A percentile compares a stretch with the other conserved stretches of the same genome.
Conservation (phyloP, 2,329 filamentous ascomycete species). For the Colletotrichum australisinense region DNA sequence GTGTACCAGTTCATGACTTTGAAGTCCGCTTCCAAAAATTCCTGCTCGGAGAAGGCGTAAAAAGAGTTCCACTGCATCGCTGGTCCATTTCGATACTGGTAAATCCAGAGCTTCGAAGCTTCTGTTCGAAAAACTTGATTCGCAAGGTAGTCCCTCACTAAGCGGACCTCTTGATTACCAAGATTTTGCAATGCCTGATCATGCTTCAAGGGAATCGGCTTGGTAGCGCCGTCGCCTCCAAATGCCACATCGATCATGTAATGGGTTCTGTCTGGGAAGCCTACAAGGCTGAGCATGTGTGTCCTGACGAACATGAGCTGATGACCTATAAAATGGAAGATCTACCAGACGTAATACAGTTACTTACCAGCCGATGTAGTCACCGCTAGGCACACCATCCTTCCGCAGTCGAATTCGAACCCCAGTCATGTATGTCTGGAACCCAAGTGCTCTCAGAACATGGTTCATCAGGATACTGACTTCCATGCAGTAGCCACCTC, state of each 20-base stretch:
- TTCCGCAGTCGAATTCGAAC: too few relatives aligned
- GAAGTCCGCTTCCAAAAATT: constrained; percentile 72
- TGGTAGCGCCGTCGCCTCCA: constrained; percentile 70
- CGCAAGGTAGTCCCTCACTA: constrained; percentile 61
- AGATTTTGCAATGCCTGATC: constrained; percentile 58
- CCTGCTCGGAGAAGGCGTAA: constrained; percentile 75
- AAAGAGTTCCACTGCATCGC: constrained; percentile 65
- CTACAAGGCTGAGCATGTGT: constrained; percentile 73
- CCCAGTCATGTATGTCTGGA: too few relatives aligned
- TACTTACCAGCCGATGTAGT: constrained; percentile 19
- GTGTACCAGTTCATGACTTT: constrained; percentile 69
- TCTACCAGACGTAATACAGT: background rate
- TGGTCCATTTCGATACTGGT: constrained; percentile 64
- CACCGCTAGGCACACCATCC: too few relatives aligned
- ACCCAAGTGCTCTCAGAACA: too few relatives aligned
- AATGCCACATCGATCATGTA: constrained; percentile 73
- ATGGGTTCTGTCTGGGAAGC: constrained; percentile 57
- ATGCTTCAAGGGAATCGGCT: constrained; percentile 64
- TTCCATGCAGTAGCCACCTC: too few relatives aligned
- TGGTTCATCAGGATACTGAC: too few relatives aligned
- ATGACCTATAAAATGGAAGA: too few relatives aligned
- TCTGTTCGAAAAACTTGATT: constrained; percentile 52
- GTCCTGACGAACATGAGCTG: constrained; percentile 42
- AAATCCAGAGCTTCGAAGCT: constrained; percentile 69
- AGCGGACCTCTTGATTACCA: constrained; percentile 66